phyloP scores from a whole-genome alignment of 2,329 filamentous ascomycete species.

The Aspergillus ibericus region DNA sequence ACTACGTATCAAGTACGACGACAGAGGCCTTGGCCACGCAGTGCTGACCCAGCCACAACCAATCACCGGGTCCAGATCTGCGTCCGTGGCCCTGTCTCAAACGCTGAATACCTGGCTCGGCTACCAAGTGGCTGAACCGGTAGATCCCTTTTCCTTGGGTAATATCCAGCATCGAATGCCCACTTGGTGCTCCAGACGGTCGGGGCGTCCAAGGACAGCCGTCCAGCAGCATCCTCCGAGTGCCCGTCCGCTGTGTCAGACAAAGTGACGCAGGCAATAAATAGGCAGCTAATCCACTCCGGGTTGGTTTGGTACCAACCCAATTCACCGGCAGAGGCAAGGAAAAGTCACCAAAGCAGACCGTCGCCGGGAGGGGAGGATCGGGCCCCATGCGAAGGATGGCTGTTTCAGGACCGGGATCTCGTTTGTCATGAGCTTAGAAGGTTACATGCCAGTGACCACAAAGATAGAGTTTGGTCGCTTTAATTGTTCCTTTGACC shows the following conservation, averaged over 20 bases:
- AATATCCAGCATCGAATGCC: conserved; percentile 3
- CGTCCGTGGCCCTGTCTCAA: conserved; percentile 21
- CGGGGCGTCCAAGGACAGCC: not conserved
- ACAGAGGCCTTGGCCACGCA: not conserved
- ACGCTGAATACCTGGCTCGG: conserved; percentile 16
- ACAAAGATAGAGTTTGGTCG: not conserved
- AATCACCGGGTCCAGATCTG: conserved; percentile 19
- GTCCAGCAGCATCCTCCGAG: not conserved
- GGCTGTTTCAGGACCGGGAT: conserved; percentile 3
- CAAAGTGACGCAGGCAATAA: conserved; percentile 10
- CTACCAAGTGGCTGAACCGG: conserved; percentile 17
- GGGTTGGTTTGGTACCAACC: not conserved
- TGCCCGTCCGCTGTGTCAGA: conserved; percentile 11
- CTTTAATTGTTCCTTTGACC: not conserved
- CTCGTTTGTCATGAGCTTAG: conserved; percentile 4
- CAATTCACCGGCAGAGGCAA: not conserved
- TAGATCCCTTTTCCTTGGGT: conserved; percentile 13
- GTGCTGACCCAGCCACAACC: conserved; percentile 8
- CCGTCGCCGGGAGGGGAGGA: not conserved
- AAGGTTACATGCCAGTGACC: not conserved
- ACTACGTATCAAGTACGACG: not conserved
- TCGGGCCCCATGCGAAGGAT: conserved; percentile 4
- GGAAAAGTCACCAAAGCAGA: not conserved
- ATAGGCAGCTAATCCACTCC: not conserved
- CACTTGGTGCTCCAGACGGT: not conserved